Evolutionary conservation across 2,329 filamentous ascomycete species (phyloP).

Genomic region (Diaporthe destruens): DNA sequence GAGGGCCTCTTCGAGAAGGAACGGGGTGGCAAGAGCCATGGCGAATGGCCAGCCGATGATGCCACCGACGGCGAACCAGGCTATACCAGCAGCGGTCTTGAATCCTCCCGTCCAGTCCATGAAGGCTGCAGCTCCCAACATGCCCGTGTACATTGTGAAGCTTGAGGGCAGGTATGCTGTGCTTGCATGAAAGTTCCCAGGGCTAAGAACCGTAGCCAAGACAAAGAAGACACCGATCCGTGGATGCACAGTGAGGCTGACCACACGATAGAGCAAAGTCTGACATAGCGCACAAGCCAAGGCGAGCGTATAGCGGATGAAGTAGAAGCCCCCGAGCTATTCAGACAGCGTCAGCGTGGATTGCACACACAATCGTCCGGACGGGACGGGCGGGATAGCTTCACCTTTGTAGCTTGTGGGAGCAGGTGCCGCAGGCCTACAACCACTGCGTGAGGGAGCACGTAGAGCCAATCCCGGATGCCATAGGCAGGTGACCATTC

Average conservation of each 20-base stretch:
- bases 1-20: conserved; percentile 80
- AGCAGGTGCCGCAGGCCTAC: conserved; percentile 76
- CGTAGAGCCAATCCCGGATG: conserved; percentile 95
- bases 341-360: not conserved
- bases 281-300: conserved; percentile 84
- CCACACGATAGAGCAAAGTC: conserved; percentile 81
- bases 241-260: conserved; percentile 82
- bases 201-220: conserved; percentile 80
- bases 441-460: conserved; percentile 80
- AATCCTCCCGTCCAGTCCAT: conserved; percentile 88
- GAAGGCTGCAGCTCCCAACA: conserved; percentile 88
- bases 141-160: conserved; percentile 95
- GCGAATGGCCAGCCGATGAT: conserved; percentile 96
- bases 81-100: conserved; percentile 85
- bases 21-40: conserved; percentile 83
- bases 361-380: not conserved
- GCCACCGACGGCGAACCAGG: conserved; percentile 89
- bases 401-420: conserved; percentile 71
- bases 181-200: conserved; percentile 94
- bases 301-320: conserved; percentile 81
- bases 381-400: not conserved
- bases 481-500: conserved; percentile 97
- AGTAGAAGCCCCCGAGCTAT: conserved; percentile 81
- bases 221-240: conserved; percentile 89
- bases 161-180: conserved; percentile 90